These are phyloP conservation scores for Erythrophleum fordii DNA, from an alignment of 306 rosid genomes.

Conservation along the genomic window DNA sequence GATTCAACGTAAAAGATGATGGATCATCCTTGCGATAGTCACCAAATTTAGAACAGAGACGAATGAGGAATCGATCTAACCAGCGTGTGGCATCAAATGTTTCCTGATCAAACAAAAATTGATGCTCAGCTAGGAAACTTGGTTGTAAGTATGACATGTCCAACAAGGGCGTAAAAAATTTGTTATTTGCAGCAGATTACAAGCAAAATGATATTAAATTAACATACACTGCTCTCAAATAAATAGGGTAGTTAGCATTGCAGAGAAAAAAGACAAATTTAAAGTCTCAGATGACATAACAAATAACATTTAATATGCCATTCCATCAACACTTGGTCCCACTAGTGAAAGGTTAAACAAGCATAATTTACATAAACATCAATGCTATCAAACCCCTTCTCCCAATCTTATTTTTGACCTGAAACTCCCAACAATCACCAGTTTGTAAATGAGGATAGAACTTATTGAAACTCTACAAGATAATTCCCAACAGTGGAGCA, in stretches of 20 bases:
- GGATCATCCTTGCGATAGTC: slow-evolving; percentile 93
- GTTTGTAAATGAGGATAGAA: neutral
- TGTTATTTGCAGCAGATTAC: neutral
- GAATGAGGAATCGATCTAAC: slow-evolving; percentile 88
- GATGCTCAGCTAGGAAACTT: slow-evolving; percentile 11
- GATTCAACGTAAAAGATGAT: slow-evolving; percentile 74
- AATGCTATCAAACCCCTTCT: neutral
- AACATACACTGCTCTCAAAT: slow-evolving; percentile 1
- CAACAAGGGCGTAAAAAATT: neutral
- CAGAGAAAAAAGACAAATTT: neutral
- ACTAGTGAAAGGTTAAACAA: slow-evolving; percentile 6
- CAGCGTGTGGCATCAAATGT: slow-evolving; percentile 85
- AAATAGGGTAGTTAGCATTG: slow-evolving; percentile 9
- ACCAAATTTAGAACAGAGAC: slow-evolving; percentile 88
- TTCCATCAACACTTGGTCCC: neutral
- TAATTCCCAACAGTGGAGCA: slow-evolving; percentile 9
- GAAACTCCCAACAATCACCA: slow-evolving; percentile 7
- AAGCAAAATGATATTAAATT: slow-evolving; percentile 3
- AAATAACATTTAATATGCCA: neutral
- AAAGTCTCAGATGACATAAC: neutral
- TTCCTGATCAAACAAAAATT: slow-evolving; percentile 57
- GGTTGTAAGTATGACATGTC: neutral
- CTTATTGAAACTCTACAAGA: slow-evolving; percentile 14
- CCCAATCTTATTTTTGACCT: neutral
- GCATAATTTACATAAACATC: neutral